Percentiles rank a stretch among this genome's conserved stretches.
Evolutionary conservation across 805 yeast species (phyloP).

Genomic region (Danielia reshetovae): DNA sequence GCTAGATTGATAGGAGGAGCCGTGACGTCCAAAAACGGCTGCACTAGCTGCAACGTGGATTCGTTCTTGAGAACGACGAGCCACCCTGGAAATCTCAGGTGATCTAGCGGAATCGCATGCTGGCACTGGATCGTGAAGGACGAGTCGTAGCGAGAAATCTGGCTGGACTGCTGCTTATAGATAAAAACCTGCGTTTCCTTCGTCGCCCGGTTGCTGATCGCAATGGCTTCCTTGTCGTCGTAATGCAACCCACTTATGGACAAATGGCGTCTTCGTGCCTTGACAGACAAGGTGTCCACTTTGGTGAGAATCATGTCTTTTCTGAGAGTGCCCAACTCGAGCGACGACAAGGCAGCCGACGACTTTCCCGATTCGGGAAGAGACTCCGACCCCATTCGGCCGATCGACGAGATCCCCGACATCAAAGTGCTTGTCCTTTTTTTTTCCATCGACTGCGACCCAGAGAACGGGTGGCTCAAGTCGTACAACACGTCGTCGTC

Average conservation of each 20-base stretch:
- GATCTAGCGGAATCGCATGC: constrained; percentile 31
- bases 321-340: constrained; percentile 37
- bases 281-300: constrained; percentile 41
- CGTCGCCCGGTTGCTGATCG: constrained; percentile 44
- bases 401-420: constrained; percentile 43
- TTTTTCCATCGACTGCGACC: constrained; percentile 37
- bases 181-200: constrained; percentile 48
- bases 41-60: constrained; percentile 38
- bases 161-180: constrained; percentile 35
- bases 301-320: constrained; percentile 72
- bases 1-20: constrained; percentile 28
- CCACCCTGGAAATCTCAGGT: constrained; percentile 38
- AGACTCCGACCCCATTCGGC: constrained; percentile 40
- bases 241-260: constrained; percentile 38
- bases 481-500: constrained; percentile 33
- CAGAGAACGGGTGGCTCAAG: constrained; percentile 9
- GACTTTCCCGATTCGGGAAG: constrained; percentile 23
- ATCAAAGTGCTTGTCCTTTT: constrained; percentile 40
- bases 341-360: constrained; percentile 7
- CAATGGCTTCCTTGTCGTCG: constrained; percentile 58
- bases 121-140: constrained; percentile 14
- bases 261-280: constrained; percentile 27
- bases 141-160: constrained; percentile 26
- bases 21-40: constrained; percentile 53
- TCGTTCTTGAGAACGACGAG: constrained; percentile 38